These are phyloP conservation scores for Phialophora macrospora DNA, from an alignment of 2,329 filamentous ascomycete species.

Conservation along the genomic window DNA sequence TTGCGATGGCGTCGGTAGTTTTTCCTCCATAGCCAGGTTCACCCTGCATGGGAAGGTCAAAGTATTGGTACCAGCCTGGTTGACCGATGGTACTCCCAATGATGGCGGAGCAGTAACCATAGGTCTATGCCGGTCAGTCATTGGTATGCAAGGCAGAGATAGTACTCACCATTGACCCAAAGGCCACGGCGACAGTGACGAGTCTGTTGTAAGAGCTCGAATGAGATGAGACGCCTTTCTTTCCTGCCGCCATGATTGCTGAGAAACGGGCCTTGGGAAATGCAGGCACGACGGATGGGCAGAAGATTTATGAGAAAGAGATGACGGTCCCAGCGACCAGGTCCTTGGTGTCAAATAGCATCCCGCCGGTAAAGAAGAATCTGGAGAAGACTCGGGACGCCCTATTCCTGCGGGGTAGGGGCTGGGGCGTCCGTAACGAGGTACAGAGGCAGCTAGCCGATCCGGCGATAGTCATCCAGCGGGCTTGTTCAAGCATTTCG, in stretches of 20 bases:
- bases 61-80: constrained; percentile 52
- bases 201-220: constrained; percentile 48
- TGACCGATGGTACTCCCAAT: constrained; percentile 55
- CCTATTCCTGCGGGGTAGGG: constrained; percentile 5
- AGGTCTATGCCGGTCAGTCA: constrained; percentile 30
- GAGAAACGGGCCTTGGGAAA: background rate
- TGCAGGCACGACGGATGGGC: background rate
- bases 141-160: background rate
- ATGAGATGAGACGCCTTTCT: constrained; percentile 37
- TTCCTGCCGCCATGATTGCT: constrained; percentile 21
- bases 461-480: background rate
- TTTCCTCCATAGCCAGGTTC: constrained; percentile 48
- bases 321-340: background rate
- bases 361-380: background rate
- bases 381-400: background rate
- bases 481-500: background rate
- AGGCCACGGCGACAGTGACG: constrained; percentile 48
- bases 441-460: background rate
- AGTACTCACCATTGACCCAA: constrained; percentile 48
- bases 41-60: constrained; percentile 48
- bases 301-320: constrained; percentile 5
- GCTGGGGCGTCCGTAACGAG: background rate
- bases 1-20: constrained; percentile 52
- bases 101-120: constrained; percentile 44
- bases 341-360: background rate